These are phyloP conservation scores for Cordyceps farinosa DNA, from an alignment of 2,329 filamentous ascomycete genomes.

Conservation along the genomic window DNA sequence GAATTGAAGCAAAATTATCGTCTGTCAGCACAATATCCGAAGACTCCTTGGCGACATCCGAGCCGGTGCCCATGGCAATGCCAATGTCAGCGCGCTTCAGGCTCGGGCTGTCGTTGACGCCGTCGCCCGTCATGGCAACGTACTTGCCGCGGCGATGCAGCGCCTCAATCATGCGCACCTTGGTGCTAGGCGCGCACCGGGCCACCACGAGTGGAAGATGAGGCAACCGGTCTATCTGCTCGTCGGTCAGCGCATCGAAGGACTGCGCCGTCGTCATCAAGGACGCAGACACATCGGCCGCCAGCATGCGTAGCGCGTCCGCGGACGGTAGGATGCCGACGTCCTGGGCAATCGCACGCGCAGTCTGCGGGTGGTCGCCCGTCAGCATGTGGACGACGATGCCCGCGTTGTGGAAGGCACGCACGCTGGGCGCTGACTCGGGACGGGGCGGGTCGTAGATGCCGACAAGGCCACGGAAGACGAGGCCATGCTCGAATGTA, in stretches of 20 bases:
- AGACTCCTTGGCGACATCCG: slow-evolving; percentile 67
- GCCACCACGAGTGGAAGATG: slow-evolving; percentile 64
- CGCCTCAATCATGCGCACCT: slow-evolving; percentile 73
- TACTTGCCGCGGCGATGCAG: slow-evolving; percentile 60
- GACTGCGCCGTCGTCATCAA: slow-evolving; percentile 62
- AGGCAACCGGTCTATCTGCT: slow-evolving; percentile 59
- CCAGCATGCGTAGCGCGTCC: slow-evolving; percentile 38
- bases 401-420: slow-evolving; percentile 54
- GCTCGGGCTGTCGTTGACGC: slow-evolving; percentile 66
- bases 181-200: slow-evolving; percentile 67
- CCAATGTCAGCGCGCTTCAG: slow-evolving; percentile 65
- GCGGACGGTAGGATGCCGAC: slow-evolving; percentile 55
- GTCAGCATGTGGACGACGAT: slow-evolving; percentile 64
- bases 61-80: slow-evolving; percentile 67
- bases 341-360: slow-evolving; percentile 56
- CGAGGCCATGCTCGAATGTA: slow-evolving; percentile 50
- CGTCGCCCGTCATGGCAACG: slow-evolving; percentile 68
- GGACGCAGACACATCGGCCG: slow-evolving; percentile 48
- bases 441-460: slow-evolving; percentile 66
- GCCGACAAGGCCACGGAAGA: slow-evolving; percentile 62
- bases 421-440: slow-evolving; percentile 54
- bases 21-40: slow-evolving; percentile 64
- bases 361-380: slow-evolving; percentile 60
- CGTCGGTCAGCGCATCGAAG: slow-evolving; percentile 60
- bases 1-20: slow-evolving; percentile 56